phyloP scores from a whole-genome alignment of 2,329 filamentous ascomycete genomes.

The Lecanicillium sp. region DNA sequence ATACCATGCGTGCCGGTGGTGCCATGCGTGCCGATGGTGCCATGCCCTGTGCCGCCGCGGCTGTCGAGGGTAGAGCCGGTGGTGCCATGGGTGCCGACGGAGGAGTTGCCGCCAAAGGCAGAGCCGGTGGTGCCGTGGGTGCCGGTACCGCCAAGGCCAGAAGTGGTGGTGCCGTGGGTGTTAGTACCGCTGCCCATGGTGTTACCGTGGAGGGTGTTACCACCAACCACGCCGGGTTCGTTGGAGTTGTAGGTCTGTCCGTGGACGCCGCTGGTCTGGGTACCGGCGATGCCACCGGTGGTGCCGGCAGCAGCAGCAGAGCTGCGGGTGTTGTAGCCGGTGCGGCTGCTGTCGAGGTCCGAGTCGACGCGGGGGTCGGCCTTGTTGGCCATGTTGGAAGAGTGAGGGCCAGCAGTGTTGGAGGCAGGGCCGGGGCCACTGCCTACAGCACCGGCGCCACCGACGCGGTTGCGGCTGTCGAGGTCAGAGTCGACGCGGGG shows the following conservation, averaged over 20 bases:
- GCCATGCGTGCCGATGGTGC: constrained; percentile 1
- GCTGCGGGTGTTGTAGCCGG: constrained; percentile 15
- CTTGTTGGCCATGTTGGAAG: constrained; percentile 39
- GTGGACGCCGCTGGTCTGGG: constrained; percentile 32
- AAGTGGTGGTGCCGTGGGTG: constrained; percentile 13
- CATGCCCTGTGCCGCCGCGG: constrained; percentile 19
- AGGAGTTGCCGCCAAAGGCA: background rate
- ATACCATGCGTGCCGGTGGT: constrained; percentile 19
- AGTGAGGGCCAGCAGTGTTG: constrained; percentile 34
- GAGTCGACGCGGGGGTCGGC: constrained; percentile 47
- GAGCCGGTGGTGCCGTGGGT: background rate
- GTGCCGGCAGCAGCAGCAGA: constrained; percentile 15
- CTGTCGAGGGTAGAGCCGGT: background rate
- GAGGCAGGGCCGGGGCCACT: constrained; percentile 16
- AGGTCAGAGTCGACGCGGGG: constrained; percentile 47
- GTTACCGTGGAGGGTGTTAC: background rate
- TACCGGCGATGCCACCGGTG: constrained; percentile 4
- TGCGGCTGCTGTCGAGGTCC: constrained; percentile 36
- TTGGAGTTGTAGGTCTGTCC: constrained; percentile 23
- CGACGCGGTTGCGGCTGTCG: constrained; percentile 28
- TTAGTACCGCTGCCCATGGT: constrained; percentile 21
- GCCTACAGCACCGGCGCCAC: constrained; percentile 1
- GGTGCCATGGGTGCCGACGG: constrained; percentile 26
- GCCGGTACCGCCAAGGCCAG: constrained; percentile 14
- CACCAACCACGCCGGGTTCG: constrained; percentile 12